A percentile compares a stretch with the other conserved stretches of the same genome.
phyloP scores from a whole-genome alignment of 176 grass and related monocot species.

The Microstegium vimineum region DNA sequence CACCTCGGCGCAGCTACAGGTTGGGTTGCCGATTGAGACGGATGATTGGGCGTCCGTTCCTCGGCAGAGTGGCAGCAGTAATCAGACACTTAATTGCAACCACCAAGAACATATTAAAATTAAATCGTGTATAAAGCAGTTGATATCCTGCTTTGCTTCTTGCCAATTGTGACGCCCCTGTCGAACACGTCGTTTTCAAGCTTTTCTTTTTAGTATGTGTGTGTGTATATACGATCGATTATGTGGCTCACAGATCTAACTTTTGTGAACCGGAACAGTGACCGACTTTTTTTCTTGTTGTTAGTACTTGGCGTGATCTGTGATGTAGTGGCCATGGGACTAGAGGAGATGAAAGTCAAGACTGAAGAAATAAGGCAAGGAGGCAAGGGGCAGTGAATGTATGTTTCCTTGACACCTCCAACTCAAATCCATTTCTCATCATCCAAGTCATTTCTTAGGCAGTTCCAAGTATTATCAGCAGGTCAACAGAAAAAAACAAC shows the following conservation, averaged over 20 bases:
- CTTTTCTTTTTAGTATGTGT: neutral
- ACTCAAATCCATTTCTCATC: neutral
- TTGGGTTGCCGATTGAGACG: neutral
- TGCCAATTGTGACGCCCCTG: constrained; percentile 22
- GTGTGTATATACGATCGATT: constrained; percentile 10
- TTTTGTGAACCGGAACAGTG: constrained; percentile 32
- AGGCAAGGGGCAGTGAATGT: neutral
- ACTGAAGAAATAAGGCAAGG: constrained; percentile 17
- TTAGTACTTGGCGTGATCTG: constrained; percentile 1
- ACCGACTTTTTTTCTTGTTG: neutral
- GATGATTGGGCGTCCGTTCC: constrained; percentile 5
- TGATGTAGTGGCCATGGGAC: neutral
- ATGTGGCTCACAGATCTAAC: constrained; percentile 19
- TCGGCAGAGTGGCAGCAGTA: constrained; percentile 24
- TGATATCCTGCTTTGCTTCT: constrained; percentile 8
- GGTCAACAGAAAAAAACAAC: neutral
- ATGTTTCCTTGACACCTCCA: neutral
- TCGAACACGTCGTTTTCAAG: constrained; percentile 23
- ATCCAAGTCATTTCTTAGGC: neutral
- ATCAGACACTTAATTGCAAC: constrained; percentile 16
- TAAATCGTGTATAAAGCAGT: neutral
- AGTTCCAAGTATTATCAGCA: neutral
- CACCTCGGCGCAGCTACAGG: neutral
- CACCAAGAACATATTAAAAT: constrained; percentile 27
- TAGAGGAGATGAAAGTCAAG: neutral